Base-by-base conservation (phyloP, 2,329 filamentous ascomycete genomes). In the Fusarium equiseti region DNA sequence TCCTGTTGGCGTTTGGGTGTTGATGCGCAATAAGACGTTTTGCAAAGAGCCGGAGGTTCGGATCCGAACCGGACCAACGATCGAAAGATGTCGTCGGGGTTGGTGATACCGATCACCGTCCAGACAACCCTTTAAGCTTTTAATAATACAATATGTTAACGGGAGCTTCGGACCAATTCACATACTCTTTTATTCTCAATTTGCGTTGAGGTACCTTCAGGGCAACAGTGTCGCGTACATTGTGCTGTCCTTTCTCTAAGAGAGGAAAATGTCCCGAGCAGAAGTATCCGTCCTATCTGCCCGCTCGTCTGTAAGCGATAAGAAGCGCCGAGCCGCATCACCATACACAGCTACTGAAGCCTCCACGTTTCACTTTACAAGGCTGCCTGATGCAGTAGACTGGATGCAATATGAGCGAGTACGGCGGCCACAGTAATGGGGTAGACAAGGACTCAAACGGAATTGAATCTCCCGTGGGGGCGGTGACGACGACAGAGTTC, bases 321-420 rank as follows among this genome's bases (percentile, higher is more conserved):
- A 44, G 29, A 55, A 52, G 40, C 45, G n/a, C 58, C 50, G 56
- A 49, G 27, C 58, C 20, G 44, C 40, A 46, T 48, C 42, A 40
- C 44, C 32, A 58, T 38, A 53, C 9, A 40, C 48, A 55, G 54
- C 29, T 32, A 35, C 13, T 46, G 59, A 38, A 42, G 42, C 35
- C 42, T 35, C 26, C 29, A 32, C 38, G 38, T 45, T 29, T 50
- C 38, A 32, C 31, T 43, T 50, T 49, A 24, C 24, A 49, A 40
- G 32, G 18, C 46, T 61, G 24, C 10, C 42, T 38, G 18, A 27
- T 52, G n/a, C 4, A 35, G 24, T 38, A 58, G 48, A 59, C 49
- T 32, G 12, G 38, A 70, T 53, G 58, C 68, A 61, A 66, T 58
- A 71, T 71, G 70, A 59, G 48, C 46, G 45, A 57, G 64, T 64